phyloP scores from a whole-genome alignment of 192 early-diverging fungal genomes.

The Coemansia sp. region DNA sequence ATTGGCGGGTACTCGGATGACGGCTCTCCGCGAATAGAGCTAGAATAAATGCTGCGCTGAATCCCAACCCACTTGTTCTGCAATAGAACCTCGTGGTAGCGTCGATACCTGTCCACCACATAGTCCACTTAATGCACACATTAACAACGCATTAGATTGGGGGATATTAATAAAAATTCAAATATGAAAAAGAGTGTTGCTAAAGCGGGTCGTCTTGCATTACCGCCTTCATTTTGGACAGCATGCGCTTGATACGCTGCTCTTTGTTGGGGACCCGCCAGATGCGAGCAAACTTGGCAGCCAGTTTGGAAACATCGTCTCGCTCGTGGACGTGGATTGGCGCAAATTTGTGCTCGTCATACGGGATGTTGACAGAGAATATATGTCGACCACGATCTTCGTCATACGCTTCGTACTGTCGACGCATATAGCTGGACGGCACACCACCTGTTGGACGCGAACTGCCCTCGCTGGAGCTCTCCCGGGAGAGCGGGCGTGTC shows the following conservation, averaged over 20 bases:
- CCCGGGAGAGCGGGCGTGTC: slow-evolving; percentile 15
- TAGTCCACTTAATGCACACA: not conserved
- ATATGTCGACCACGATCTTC: slow-evolving; percentile 46
- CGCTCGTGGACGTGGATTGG: slow-evolving; percentile 49
- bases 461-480: slow-evolving; percentile 41
- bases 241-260: slow-evolving; percentile 40
- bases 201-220: slow-evolving; percentile 30
- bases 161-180: slow-evolving; percentile 2
- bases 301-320: slow-evolving; percentile 39
- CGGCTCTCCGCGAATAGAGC: slow-evolving; percentile 16
- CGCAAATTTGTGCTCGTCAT: slow-evolving; percentile 35
- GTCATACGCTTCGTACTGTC: slow-evolving; percentile 45
- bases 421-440: slow-evolving; percentile 27
- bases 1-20: slow-evolving; percentile 9
- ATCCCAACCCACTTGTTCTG: slow-evolving; percentile 14
- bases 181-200: not conserved
- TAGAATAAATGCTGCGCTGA: slow-evolving; percentile 18
- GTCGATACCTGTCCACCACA: too few species aligned
- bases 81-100: slow-evolving; percentile 5
- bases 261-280: slow-evolving; percentile 50
- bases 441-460: not conserved
- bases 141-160: not conserved
- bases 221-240: slow-evolving; percentile 37
- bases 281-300: slow-evolving; percentile 41
- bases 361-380: slow-evolving; percentile 44